A percentile compares a stretch with the other conserved stretches of the same genome.
Conservation (phyloP, 352 stramenopile genomes). For the Bremia lactucae region DNA sequence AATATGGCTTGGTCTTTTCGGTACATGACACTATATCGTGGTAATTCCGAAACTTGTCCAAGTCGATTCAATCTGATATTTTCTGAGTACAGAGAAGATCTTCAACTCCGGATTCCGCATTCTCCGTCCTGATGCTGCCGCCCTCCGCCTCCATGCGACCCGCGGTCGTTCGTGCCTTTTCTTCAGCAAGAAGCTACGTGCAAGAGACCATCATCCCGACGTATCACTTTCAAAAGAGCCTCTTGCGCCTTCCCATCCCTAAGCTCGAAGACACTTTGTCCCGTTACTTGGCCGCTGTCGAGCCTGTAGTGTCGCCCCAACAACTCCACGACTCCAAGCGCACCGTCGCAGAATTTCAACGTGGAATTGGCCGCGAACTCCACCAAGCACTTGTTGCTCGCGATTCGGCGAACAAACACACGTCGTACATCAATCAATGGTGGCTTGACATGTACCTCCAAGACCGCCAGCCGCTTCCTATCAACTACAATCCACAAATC, state of each 20-base stretch:
- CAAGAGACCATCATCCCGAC: constrained; percentile 83
- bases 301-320: constrained; percentile 50
- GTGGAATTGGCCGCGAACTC: constrained; percentile 45
- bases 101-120: too few relatives aligned
- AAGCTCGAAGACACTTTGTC: constrained; percentile 77
- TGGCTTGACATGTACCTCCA: constrained; percentile 89
- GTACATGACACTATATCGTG: too few relatives aligned
- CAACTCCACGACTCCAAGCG: constrained; percentile 46
- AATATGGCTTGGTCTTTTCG: too few relatives aligned
- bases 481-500: constrained; percentile 89
- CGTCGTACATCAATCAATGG: constrained; percentile 89
- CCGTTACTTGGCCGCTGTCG: constrained; percentile 65
- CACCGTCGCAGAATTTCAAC: constrained; percentile 49
- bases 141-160: background rate
- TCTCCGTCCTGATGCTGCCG: constrained; percentile 4
- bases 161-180: constrained; percentile 17
- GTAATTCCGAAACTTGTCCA: too few relatives aligned
- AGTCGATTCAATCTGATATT: too few relatives aligned
- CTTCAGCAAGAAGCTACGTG: constrained; percentile 38
- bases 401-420: constrained; percentile 75
- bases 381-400: constrained; percentile 64
- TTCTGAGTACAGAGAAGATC: too few relatives aligned
- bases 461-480: constrained; percentile 73
- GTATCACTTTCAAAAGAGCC: constrained; percentile 82
- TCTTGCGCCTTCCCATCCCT: constrained; percentile 77